A percentile compares a stretch with the other conserved stretches of the same genome.
These are phyloP conservation scores for Cladosporium sp. DNA, from an alignment of 2,329 filamentous ascomycete species.

Conservation along the genomic window DNA sequence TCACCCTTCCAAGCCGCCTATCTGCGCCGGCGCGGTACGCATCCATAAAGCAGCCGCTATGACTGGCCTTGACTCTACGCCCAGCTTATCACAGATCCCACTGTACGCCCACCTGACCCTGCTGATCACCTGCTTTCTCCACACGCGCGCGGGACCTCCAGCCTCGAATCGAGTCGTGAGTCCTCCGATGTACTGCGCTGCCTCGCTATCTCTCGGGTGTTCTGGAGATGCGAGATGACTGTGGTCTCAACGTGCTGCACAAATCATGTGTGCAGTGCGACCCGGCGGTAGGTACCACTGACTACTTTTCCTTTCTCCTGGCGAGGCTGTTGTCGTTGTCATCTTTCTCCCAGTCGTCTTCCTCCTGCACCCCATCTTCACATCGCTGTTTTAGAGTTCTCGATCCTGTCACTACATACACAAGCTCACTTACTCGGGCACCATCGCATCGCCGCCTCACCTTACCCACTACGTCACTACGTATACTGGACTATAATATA, in stretches of 20 bases:
- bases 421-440: conserved; percentile 4
- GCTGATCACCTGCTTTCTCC: conserved; percentile 13
- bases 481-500: conserved; percentile 1
- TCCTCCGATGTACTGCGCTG: neutral
- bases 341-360: neutral
- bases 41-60: neutral
- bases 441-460: neutral
- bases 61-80: conserved; percentile 6
- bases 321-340: neutral
- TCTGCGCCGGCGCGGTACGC: conserved; percentile 12
- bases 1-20: conserved; percentile 9
- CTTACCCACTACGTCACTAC: neutral
- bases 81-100: conserved; percentile 7
- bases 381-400: conserved; percentile 5
- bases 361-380: neutral
- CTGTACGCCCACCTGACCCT: conserved; percentile 14
- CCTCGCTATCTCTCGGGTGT: neutral
- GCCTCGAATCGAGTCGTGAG: conserved; percentile 2
- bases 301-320: neutral
- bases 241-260: neutral
- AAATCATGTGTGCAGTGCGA: conserved; percentile 5
- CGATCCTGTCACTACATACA: neutral
- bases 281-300: conserved; percentile 2
- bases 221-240: conserved; percentile 3
- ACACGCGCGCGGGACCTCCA: conserved; percentile 1